Conservation (phyloP, 371 early-diverging fungal genomes). For the Blastocladiella emersonii region DNA sequence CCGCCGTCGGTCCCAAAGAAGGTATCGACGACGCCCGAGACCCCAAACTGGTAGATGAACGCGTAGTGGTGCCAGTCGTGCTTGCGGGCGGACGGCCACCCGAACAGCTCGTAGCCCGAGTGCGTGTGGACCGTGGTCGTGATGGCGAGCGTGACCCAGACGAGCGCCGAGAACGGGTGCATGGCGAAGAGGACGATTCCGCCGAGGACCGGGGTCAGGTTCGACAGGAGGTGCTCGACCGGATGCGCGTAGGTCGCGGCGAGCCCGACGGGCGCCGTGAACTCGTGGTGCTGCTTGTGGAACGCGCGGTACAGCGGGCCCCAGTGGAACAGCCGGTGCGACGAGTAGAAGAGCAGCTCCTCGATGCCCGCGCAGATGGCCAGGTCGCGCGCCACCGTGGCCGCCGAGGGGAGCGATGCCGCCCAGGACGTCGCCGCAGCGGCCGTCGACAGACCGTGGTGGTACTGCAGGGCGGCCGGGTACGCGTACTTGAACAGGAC, state of each 20-base stretch:
- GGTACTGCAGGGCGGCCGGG: not conserved
- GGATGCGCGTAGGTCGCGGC: conserved; percentile 40
- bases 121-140: conserved; percentile 47
- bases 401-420: conserved; percentile 16
- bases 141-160: conserved; percentile 36
- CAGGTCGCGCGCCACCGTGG: conserved; percentile 20
- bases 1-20: conserved; percentile 26
- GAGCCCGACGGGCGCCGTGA: conserved; percentile 12
- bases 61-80: conserved; percentile 56
- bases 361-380: conserved; percentile 34
- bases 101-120: conserved; percentile 42
- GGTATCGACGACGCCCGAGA: conserved; percentile 27
- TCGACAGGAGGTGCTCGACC: conserved; percentile 34
- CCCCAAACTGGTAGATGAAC: conserved; percentile 47
- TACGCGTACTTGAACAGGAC: not conserved
- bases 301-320: conserved; percentile 30
- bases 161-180: conserved; percentile 32
- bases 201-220: conserved; percentile 31
- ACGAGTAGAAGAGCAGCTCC: conserved; percentile 45
- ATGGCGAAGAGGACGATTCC: conserved; percentile 34
- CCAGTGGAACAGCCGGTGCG: conserved; percentile 35
- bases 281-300: conserved; percentile 46
- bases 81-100: conserved; percentile 29
- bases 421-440: conserved; percentile 13
- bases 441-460: conserved; percentile 11